phyloP scores from a whole-genome alignment of 345 rosid genomes.

The Ceriops zippeliana region DNA sequence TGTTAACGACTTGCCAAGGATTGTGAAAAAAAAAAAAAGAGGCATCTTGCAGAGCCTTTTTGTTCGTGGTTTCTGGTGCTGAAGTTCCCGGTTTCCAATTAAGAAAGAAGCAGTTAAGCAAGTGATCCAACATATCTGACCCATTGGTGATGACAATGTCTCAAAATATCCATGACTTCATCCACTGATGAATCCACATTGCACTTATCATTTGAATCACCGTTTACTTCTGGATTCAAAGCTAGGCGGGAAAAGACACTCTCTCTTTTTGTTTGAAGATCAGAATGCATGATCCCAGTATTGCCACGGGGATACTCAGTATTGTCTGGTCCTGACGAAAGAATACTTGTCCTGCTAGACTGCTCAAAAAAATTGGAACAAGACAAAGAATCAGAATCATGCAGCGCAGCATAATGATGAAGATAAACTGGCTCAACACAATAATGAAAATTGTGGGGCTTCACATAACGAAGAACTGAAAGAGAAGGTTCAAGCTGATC shows the following conservation, averaged over 20 bases:
- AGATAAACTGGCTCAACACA: slow-evolving; percentile 28
- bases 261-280: slow-evolving; percentile 20
- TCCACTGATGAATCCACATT: slow-evolving; percentile 34
- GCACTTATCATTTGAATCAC: slow-evolving; percentile 16
- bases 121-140: slow-evolving; percentile 2
- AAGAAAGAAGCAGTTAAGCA: not conserved
- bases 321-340: slow-evolving; percentile 9
- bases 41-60: slow-evolving; percentile 47
- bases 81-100: slow-evolving; percentile 50
- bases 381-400: slow-evolving; percentile 21
- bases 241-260: slow-evolving; percentile 57
- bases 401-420: slow-evolving; percentile 12
- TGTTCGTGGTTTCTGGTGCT: slow-evolving; percentile 47
- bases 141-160: slow-evolving; percentile 30
- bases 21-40: slow-evolving; percentile 32
- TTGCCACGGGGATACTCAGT: slow-evolving; percentile 6
- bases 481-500: slow-evolving; percentile 23
- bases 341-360: slow-evolving; percentile 16
- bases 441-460: slow-evolving; percentile 9
- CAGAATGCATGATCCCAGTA: slow-evolving; percentile 9
- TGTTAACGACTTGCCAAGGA: slow-evolving; percentile 47
- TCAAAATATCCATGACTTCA: slow-evolving; percentile 46
- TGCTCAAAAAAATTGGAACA: slow-evolving; percentile 13
- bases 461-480: slow-evolving; percentile 14
- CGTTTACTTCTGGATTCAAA: slow-evolving; percentile 22